Base-by-base conservation (phyloP, 768 basidiomycete genomes). In the Rhizopogon rudus region DNA sequence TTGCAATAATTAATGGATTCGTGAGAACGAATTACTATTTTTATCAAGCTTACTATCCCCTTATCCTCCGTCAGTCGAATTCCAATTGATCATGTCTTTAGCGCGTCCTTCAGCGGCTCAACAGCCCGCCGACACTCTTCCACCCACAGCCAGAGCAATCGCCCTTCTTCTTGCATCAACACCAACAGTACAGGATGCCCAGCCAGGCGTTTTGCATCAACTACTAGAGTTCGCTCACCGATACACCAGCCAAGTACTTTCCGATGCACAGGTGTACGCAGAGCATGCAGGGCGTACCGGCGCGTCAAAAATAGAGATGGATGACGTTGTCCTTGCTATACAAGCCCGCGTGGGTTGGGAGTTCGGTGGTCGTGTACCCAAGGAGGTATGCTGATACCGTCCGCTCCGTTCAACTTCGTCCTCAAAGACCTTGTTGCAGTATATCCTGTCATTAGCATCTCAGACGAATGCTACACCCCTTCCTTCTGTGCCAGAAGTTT, bases 321-420 rank as follows among this genome's bases (percentile, higher is more conserved):
- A 93, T 59, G 91, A 93, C 69, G 75, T 90, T 45, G 79, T 82
- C 3, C 76, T 93, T 40, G 89, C 91, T 2, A 86, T 92, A 5
- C 91, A 93, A 68, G 90, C 91, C 6, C 84, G 91, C 54, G 92
- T 93, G 4, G 92, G 91, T 42, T 93, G 92, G 92, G 92, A 93
- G 69, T 88, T 92, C 67, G 91, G 91, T 22, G 91, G 92, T 6
- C 79, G 91, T 40, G 83, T 93, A 29, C 91, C 91, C 3, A 93
- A 93, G 72, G 91, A 93, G 82, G 91, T 93, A 54, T 29, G 75
- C 69, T 25, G 20, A 29, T 25, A 3, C 53, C 25, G 16, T 39
- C 29, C 20, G 9, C 37, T 40, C 14, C 13, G 46, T 59, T 48
- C 54, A 55, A 43, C 31, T 6, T 49, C 20, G 25, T 55, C 44